Percentiles rank a stretch among this genome's conserved stretches.
phyloP scores from a whole-genome alignment of 371 early-diverging fungal genomes.

The Mortierella sp. region DNA sequence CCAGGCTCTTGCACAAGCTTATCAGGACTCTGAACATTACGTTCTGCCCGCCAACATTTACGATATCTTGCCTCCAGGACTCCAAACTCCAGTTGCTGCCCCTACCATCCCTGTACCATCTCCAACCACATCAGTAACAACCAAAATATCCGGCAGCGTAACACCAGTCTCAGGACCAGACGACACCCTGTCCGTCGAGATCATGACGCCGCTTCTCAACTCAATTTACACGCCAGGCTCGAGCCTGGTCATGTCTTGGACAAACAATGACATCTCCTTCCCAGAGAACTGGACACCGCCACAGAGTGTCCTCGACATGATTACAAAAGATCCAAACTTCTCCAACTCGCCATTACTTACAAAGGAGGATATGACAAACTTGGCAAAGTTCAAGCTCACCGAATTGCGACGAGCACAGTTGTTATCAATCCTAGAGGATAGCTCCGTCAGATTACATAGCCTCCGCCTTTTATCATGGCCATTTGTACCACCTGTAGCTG shows the following conservation, averaged over 20 bases:
- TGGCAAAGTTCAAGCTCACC: slow-evolving; percentile 29
- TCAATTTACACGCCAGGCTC: slow-evolving; percentile 37
- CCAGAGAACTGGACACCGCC: slow-evolving; percentile 24
- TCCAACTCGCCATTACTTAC: slow-evolving; percentile 23
- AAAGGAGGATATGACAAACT: slow-evolving; percentile 20
- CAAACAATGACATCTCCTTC: slow-evolving; percentile 17
- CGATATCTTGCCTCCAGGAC: slow-evolving; percentile 41
- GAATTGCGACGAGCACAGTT: slow-evolving; percentile 13
- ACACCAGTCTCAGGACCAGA: slow-evolving; percentile 8
- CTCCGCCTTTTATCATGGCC: slow-evolving; percentile 41
- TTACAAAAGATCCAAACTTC: slow-evolving; percentile 19
- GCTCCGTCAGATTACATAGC: slow-evolving; percentile 21
- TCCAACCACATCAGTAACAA: neutral
- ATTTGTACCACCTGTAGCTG: neutral
- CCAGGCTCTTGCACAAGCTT: slow-evolving; percentile 17
- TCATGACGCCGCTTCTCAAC: slow-evolving; percentile 33
- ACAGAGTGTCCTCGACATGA: slow-evolving; percentile 21
- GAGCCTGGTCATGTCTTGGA: slow-evolving; percentile 33
- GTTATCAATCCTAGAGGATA: slow-evolving; percentile 22
- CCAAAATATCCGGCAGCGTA: neutral
- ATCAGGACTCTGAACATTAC: slow-evolving; percentile 28
- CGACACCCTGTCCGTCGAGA: slow-evolving; percentile 16
- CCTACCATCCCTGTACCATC: slow-evolving; percentile 3
- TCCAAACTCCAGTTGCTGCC: slow-evolving; percentile 14
- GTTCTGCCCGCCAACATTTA: slow-evolving; percentile 45